Conservation (phyloP, 176 grass and related monocot species). For the Melocanna baccifera region DNA sequence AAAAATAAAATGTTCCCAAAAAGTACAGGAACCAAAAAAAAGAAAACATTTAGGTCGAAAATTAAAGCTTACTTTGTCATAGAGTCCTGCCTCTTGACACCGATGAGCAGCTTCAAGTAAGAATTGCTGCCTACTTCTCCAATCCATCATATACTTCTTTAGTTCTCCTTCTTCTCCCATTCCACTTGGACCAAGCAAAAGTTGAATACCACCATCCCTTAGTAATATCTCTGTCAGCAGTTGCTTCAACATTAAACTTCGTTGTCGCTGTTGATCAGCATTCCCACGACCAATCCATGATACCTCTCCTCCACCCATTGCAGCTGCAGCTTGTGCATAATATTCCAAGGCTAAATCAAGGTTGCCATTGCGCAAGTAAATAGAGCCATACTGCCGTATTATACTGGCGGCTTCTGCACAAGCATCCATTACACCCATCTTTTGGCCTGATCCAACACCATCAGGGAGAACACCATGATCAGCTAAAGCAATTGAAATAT, state of each 20-base stretch:
- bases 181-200: constrained; percentile 89
- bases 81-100: constrained; percentile 87
- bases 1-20: not conserved
- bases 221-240: constrained; percentile 88
- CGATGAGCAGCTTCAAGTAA: constrained; percentile 83
- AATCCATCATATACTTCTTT: constrained; percentile 88
- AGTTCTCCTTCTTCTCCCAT: constrained; percentile 88
- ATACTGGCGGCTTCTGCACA: constrained; percentile 82
- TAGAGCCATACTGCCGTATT: constrained; percentile 83
- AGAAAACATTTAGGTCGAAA: not conserved
- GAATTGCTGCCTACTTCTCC: constrained; percentile 69
- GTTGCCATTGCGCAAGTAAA: constrained; percentile 78
- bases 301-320: constrained; percentile 84
- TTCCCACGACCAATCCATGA: constrained; percentile 65
- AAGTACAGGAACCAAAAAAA: not conserved
- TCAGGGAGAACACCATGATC: constrained; percentile 78
- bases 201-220: constrained; percentile 75
- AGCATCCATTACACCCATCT: constrained; percentile 91
- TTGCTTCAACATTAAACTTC: constrained; percentile 87
- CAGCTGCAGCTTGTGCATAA: constrained; percentile 86
- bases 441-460: constrained; percentile 56
- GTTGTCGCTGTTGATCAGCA: constrained; percentile 73
- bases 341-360: constrained; percentile 86
- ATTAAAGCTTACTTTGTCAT: constrained; percentile 76
- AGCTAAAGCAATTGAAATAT: constrained; percentile 83